phyloP scores from a whole-genome alignment of 2,329 filamentous ascomycete genomes.

The Biscogniauxia marginata region DNA sequence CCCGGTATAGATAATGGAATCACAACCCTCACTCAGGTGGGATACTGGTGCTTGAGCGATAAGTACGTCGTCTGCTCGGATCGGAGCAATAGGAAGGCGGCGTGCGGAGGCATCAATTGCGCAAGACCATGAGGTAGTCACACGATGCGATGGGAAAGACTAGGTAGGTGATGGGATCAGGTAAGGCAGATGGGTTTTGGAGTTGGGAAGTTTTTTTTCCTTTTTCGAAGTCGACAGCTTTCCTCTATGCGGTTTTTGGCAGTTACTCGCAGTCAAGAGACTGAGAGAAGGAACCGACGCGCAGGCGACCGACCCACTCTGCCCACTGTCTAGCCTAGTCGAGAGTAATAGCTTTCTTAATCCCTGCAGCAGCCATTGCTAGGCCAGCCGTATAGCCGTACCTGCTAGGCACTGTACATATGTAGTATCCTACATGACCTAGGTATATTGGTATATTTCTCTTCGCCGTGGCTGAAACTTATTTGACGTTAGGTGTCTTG shows the following conservation, averaged over 20 bases:
- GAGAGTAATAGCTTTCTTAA: background rate
- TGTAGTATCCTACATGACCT: no score
- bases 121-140: slow-evolving; percentile 4
- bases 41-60: slow-evolving; percentile 15
- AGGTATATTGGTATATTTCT: no score
- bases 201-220: background rate
- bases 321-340: background rate
- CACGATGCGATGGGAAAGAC: slow-evolving; percentile 1
- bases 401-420: no score
- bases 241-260: slow-evolving; percentile 17
- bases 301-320: background rate
- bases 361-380: no score
- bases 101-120: slow-evolving; percentile 25
- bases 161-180: background rate
- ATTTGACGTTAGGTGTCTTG: no score
- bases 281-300: background rate
- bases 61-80: slow-evolving; percentile 19
- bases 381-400: background rate
- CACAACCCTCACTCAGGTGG: slow-evolving; percentile 12
- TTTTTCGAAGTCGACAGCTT: slow-evolving; percentile 10
- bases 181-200: background rate
- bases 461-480: no score
- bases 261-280: slow-evolving; percentile 1
- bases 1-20: background rate
- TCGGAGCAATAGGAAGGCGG: slow-evolving; percentile 20